Evolutionary conservation across 805 yeast species (phyloP), one percentile per base, ranked within the genome.

Genomic region (Candida pseudofarinosa): DNA sequence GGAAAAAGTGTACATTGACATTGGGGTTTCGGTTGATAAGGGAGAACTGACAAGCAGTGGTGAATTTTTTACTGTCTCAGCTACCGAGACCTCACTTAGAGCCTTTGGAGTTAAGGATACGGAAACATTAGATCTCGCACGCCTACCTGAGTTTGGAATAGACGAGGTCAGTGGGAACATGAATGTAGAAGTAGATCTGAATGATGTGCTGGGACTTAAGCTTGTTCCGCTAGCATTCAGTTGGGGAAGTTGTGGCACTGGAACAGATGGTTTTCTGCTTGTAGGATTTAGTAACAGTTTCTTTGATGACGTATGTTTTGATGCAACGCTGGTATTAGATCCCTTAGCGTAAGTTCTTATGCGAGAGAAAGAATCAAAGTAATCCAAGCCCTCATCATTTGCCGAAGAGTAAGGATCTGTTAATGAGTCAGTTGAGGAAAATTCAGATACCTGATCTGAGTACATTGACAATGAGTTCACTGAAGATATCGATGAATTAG

Each of bases 41-140:
- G 74, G 74, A 13, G 71, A 65, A 48, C 65, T 57, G 18, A 62
- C 52, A 14, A 56, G 48, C 14, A 71, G 71, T 0, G 70, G 60
- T 33, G 68, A 51, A 10, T 23, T 23, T 23, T 23, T 23, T 6
- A 23, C 20, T 39, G 39, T 36, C 45, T 39, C 26, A 44, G 28
- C 28, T 7, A 23, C 28, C 10, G 37, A 13, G 38, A 28, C 14
- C 6, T 16, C 37, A 12, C 14, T 35, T 5, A 14, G 10, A 6
- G 6, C 28, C 28, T 23, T 23, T 6, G 28, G 28, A 7, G 28
- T 23, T 10, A 23, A 23, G 6, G 28, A 23, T 23, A 10, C 28
- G 28, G 28, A 23, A 23, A 23, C 10, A 23, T 6, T 10, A 23
- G 28, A 23, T 23, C 28, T 23, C 10, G 10, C 28, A 10, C 10